Evolutionary conservation across 2,329 filamentous ascomycete genomes (phyloP), one percentile per base, ranked within the genome.

Genomic region (Fusarium clavum): DNA sequence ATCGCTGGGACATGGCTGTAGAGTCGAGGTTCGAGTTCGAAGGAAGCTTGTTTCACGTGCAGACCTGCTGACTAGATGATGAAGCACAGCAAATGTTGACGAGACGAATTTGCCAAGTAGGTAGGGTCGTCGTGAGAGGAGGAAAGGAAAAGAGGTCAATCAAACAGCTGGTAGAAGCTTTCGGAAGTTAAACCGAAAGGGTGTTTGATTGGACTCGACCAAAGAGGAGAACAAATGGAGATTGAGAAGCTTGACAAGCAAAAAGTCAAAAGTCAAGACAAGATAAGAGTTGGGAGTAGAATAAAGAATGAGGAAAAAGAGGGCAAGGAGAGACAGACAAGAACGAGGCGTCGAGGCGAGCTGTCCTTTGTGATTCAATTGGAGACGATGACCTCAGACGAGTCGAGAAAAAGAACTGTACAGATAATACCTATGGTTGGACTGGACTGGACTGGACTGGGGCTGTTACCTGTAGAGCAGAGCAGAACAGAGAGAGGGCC

Each of bases 1-100:
- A 89, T 83, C 91, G 81, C 66, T 82, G 80, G 74, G 81, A 81
- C 80, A 81, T 82, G 58, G 63, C 57, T 64, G 51, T 57, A 54
- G 53, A 44, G 44, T 49, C 18, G 54, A 49, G 12, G 54, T 48
- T 59, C 55, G 38, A 54, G 49, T 57, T 51, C 46, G 63, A 53
- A 30, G 45, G 43, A 55, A 51, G 57, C 41, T 63, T 71, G 56
- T 60, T 66, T 72, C 69, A 57, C 49, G 71, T 73, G 67, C 74
- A 75, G 74, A 60, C 74, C 74, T 73, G 74, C 74, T 75, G 74
- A 73, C 69, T 67, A 45, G 49, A 72, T 45, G 58, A 67, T 34
- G 56, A 65, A 64, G 63, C 56, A 61, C 64, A 61, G 45, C 40
- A 48, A 57, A 47, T 40, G 59, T 38, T 20, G 48, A 41, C 22